These are phyloP conservation scores for Phytophthora uliginosa DNA, from an alignment of 352 stramenopile species.

Conservation along the genomic window DNA sequence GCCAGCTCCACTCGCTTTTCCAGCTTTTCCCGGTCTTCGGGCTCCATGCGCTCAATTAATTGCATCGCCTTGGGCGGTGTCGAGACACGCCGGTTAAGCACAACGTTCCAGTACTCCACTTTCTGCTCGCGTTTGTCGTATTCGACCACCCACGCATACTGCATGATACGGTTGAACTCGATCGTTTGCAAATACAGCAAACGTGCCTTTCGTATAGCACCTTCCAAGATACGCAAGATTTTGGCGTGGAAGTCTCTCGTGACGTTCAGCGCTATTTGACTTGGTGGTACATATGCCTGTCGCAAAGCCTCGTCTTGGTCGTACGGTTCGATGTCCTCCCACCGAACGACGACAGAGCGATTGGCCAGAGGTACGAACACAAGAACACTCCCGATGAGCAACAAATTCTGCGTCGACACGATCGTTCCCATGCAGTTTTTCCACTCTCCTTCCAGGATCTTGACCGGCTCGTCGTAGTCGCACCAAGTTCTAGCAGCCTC, in stretches of 20 bases:
- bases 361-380: conserved; percentile 71
- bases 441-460: conserved; percentile 60
- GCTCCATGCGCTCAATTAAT: conserved; percentile 69
- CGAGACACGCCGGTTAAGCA: conserved; percentile 69
- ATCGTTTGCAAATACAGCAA: conserved; percentile 74
- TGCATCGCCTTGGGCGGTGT: conserved; percentile 65
- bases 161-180: conserved; percentile 76
- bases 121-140: conserved; percentile 64
- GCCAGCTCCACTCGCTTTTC: conserved; percentile 67
- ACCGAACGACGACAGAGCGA: conserved; percentile 64
- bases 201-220: conserved; percentile 42
- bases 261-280: conserved; percentile 36
- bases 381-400: conserved; percentile 64
- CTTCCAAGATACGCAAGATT: conserved; percentile 44
- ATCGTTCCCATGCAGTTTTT: conserved; percentile 55
- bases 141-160: conserved; percentile 76
- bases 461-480: conserved; percentile 59
- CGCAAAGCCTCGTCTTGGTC: conserved; percentile 57
- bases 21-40: conserved; percentile 55
- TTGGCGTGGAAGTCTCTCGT: conserved; percentile 54
- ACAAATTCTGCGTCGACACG: conserved; percentile 75
- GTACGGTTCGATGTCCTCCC: conserved; percentile 57
- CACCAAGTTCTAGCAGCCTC: conserved; percentile 61
- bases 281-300: conserved; percentile 49
- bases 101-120: conserved; percentile 82